phyloP scores from a whole-genome alignment of 768 basidiomycete species.

The Mycena kentingensis region DNA sequence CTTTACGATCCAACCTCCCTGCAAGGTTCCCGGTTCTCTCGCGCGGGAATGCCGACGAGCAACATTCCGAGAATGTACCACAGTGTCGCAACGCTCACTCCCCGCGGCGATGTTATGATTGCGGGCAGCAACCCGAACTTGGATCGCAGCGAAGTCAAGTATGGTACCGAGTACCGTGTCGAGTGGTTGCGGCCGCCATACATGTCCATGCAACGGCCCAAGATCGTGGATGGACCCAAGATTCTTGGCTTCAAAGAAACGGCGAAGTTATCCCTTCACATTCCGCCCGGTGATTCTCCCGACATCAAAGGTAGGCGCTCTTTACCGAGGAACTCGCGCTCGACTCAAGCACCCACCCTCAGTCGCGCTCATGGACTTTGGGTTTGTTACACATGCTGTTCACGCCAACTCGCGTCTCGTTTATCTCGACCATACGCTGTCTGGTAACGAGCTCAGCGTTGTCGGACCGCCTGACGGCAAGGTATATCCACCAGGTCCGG shows the following conservation, averaged over 20 bases:
- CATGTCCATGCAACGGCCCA: conserved; percentile 62
- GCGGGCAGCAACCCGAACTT: conserved; percentile 85
- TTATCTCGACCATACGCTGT: conserved; percentile 49
- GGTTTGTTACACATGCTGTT: conserved; percentile 77
- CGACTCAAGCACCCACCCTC: too few relatives aligned
- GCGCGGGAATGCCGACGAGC: conserved; percentile 60
- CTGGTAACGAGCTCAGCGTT: conserved; percentile 52
- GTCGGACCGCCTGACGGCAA: conserved; percentile 62
- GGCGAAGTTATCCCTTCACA: conserved; percentile 48
- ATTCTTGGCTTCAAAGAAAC: conserved; percentile 48
- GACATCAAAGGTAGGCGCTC: conserved; percentile 53
- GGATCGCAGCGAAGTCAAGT: conserved; percentile 70
- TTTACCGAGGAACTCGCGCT: too few relatives aligned
- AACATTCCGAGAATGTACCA: conserved; percentile 77
- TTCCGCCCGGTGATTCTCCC: conserved; percentile 33
- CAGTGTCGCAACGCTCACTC: conserved; percentile 80
- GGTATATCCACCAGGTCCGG: conserved; percentile 82
- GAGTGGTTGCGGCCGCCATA: conserved; percentile 88
- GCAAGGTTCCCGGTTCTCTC: conserved; percentile 59
- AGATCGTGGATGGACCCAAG: conserved; percentile 38
- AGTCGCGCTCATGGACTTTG: conserved; percentile 82
- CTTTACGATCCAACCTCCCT: conserved; percentile 65
- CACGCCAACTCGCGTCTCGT: conserved; percentile 80
- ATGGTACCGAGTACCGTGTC: conserved; percentile 86
- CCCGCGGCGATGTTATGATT: conserved; percentile 71